phyloP scores from a whole-genome alignment of 2,329 filamentous ascomycete genomes.

The Pseudogymnoascus sp. region DNA sequence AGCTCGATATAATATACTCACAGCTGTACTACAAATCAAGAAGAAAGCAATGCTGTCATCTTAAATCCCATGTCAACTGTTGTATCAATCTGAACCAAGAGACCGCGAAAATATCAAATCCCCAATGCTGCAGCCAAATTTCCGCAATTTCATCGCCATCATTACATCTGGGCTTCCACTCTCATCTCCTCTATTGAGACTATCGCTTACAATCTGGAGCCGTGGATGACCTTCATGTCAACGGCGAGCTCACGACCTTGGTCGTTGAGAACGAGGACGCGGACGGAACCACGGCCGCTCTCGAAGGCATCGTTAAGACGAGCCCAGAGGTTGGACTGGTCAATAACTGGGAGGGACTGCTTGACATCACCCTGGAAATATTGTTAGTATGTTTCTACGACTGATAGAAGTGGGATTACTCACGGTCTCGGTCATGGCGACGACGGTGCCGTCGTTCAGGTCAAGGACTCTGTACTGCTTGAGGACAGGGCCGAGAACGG shows the following conservation, averaged over 20 bases:
- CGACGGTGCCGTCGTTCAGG: constrained; percentile 77
- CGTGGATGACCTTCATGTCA: constrained; percentile 98
- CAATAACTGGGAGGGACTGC: constrained; percentile 85
- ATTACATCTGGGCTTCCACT: background rate
- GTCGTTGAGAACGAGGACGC: constrained; percentile 93
- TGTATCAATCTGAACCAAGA: constrained; percentile 4
- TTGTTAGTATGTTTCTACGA: background rate
- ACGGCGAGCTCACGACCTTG: constrained; percentile 89
- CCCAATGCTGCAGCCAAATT: constrained; percentile 4
- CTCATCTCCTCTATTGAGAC: constrained; percentile 10
- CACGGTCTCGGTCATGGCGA: constrained; percentile 91
- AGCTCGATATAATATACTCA: constrained; percentile 6
- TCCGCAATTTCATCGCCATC: constrained; percentile 7
- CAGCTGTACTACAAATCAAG: constrained; percentile 6
- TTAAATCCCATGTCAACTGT: constrained; percentile 1
- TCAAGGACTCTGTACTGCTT: constrained; percentile 99
- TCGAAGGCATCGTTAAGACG: constrained; percentile 79
- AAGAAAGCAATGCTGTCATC: constrained; percentile 4
- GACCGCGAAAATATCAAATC: constrained; percentile 7
- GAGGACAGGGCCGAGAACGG: constrained; percentile 98
- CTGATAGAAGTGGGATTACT: background rate
- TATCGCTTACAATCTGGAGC: constrained; percentile 51
- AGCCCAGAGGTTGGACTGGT: constrained; percentile 82
- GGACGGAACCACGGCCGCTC: constrained; percentile 85
- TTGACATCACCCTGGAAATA: constrained; percentile 71